These are phyloP conservation scores for Malus sylvestris DNA, from an alignment of 306 rosid species.

Conservation along the genomic window DNA sequence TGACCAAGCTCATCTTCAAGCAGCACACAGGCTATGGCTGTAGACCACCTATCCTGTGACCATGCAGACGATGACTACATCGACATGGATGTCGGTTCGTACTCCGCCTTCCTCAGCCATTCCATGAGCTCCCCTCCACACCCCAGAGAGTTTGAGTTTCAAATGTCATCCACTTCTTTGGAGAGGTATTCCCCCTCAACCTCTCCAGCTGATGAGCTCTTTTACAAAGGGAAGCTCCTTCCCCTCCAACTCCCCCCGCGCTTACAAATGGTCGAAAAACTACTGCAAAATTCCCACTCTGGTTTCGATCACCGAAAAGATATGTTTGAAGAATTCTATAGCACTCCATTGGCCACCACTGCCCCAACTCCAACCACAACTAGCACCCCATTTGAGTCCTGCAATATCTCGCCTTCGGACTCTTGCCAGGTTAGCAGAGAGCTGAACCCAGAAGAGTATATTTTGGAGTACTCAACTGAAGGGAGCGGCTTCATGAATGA, in stretches of 20 bases:
- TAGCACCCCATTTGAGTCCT: constrained; percentile 83
- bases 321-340: constrained; percentile 51
- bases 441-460: constrained; percentile 52
- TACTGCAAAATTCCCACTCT: constrained; percentile 48
- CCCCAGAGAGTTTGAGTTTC: constrained; percentile 89
- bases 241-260: constrained; percentile 97
- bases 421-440: constrained; percentile 77
- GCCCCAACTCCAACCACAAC: constrained; percentile 54
- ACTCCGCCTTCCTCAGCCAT: constrained; percentile 40
- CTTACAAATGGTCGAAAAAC: constrained; percentile 78
- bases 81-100: constrained; percentile 83
- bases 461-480: constrained; percentile 29
- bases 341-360: constrained; percentile 71
- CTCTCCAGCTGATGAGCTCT: constrained; percentile 99
- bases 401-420: constrained; percentile 72
- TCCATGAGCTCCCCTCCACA: constrained; percentile 40
- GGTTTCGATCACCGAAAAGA: constrained; percentile 19
- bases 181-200: constrained; percentile 53
- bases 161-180: constrained; percentile 62
- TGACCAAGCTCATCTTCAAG: constrained; percentile 27
- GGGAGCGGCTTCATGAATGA: constrained; percentile 26
- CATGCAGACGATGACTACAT: constrained; percentile 80
- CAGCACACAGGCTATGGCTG: constrained; percentile 41
- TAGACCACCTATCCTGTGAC: constrained; percentile 38
- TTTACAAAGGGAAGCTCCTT: constrained; percentile 95